A percentile compares a stretch with the other conserved stretches of the same genome.
These are phyloP conservation scores for Solanum commersonii DNA, from an alignment of 257 asterid species.

Conservation along the genomic window DNA sequence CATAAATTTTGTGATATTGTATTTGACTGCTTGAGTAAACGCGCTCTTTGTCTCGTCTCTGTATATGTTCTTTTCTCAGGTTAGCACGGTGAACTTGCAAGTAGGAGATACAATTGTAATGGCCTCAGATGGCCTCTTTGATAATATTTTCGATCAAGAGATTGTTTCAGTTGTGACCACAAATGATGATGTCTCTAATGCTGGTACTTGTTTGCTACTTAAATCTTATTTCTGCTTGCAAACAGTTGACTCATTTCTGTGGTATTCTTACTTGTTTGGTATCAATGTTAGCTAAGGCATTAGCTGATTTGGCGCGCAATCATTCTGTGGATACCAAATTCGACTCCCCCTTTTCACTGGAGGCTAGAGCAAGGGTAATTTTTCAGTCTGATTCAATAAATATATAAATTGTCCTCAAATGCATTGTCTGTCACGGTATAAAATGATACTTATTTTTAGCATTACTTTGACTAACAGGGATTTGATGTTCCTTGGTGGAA, in stretches of 20 bases:
- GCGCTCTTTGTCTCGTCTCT: neutral
- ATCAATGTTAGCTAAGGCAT: constrained; percentile 61
- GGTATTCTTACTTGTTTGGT: constrained; percentile 8
- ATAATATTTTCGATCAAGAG: constrained; percentile 60
- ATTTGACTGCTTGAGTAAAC: neutral
- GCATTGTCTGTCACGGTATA: neutral
- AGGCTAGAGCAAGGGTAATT: constrained; percentile 62
- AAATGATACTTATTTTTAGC: neutral
- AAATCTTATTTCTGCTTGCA: neutral
- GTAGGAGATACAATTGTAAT: constrained; percentile 60
- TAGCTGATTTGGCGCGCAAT: constrained; percentile 57
- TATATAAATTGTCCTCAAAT: neutral
- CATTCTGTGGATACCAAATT: constrained; percentile 58
- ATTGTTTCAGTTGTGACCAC: constrained; percentile 35
- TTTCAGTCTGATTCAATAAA: neutral
- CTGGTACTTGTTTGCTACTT: constrained; percentile 37
- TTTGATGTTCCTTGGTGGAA: constrained; percentile 85
- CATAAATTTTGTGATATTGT: neutral
- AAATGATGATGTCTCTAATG: constrained; percentile 24
- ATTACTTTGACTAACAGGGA: constrained; percentile 34
- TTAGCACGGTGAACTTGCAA: constrained; percentile 53
- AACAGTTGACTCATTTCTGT: neutral
- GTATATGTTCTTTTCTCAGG: constrained; percentile 22
- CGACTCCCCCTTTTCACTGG: constrained; percentile 81
- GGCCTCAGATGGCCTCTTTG: constrained; percentile 90